phyloP scores from a whole-genome alignment of 2,329 filamentous ascomycete genomes.

The Ceratocystis huliohia region DNA sequence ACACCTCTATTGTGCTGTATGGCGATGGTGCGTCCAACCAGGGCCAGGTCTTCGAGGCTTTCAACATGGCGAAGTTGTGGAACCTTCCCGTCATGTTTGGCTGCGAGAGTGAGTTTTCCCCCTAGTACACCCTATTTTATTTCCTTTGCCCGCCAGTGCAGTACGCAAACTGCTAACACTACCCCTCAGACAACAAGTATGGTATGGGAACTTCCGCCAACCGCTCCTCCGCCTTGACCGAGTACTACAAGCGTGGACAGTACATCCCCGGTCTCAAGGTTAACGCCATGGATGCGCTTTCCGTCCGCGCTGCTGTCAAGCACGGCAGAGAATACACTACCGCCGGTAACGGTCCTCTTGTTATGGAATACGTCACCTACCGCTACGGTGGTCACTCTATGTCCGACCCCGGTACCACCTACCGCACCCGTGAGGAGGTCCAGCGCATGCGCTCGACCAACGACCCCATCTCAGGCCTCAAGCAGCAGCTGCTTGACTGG shows the following conservation, averaged over 20 bases:
- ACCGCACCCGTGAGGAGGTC: constrained; percentile 98
- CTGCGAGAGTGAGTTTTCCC: constrained; percentile 71
- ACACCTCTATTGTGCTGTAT: constrained; percentile 79
- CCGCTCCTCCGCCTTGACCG: constrained; percentile 87
- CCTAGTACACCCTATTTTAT: background rate
- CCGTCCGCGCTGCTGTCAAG: constrained; percentile 89
- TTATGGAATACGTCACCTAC: constrained; percentile 98
- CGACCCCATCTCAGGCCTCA: constrained; percentile 93
- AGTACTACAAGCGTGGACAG: constrained; percentile 99
- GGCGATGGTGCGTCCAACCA: constrained; percentile 98
- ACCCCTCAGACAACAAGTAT: constrained; percentile 85
- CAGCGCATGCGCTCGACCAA: constrained; percentile 99
- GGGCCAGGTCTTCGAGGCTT: constrained; percentile 98
- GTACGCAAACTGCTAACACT: background rate
- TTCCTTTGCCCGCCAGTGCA: background rate
- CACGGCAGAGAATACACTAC: constrained; percentile 82
- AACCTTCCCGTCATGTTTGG: constrained; percentile 89
- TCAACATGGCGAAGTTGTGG: constrained; percentile 99
- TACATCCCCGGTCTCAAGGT: constrained; percentile 99
- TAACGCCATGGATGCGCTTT: constrained; percentile 98
- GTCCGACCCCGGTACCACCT: constrained; percentile 98
- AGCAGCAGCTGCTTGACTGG: constrained; percentile 98
- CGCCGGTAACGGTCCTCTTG: constrained; percentile 77
- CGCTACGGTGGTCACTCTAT: constrained; percentile 98
- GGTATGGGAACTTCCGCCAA: constrained; percentile 97